Evolutionary conservation across 2,329 filamentous ascomycete genomes (phyloP), one percentile per base, ranked within the genome.

Genomic region (Iodosphaeria phyllophila): DNA sequence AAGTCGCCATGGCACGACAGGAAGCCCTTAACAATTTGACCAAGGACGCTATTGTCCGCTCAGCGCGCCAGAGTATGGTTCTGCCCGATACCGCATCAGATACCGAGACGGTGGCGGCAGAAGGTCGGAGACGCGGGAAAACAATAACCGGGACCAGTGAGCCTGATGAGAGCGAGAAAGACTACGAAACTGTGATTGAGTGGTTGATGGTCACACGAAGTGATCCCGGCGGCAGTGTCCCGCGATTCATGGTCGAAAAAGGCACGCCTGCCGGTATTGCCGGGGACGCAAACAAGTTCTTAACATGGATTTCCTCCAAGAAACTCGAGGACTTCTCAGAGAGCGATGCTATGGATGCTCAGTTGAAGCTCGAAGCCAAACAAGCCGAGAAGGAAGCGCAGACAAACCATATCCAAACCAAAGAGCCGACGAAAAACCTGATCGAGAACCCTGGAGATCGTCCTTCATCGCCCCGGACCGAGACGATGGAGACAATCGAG

Each of bases 161-260:
- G 4, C 28, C 29, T 3, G 32, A 29, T 2, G 35, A 33, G 2
- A 35, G 40, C 3, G 39, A 40, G 8, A 42, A 48, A 7, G 42
- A 50, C 4, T 42, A 35, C 1, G 43, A 52, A n/a, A 54, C 48
- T 15, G 48, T 55, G 14, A 44, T 92, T 2, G 83, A 92, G 46
- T 92, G 83, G 83, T 65, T 89, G 31, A 92, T 92, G 83, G 69
- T 92, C 11, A 92, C 82, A 2, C 63, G 83, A 24, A 86, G 77
- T 44, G 82, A 92, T 38, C 82, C 83, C 3, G 83, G 83, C 8
- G 83, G 83, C 26, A 86, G 71, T 30, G 83, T 92, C 11, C 83
- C 83, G 1, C 65, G 78, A 9, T 92, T 89, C 50, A 73, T 92
- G 62, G 79, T 92, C n/a, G 83, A 92, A 40, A 72, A 79, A 42